Base-by-base conservation (phyloP, 352 stramenopile genomes). In the Aphanomyces stellatus region DNA sequence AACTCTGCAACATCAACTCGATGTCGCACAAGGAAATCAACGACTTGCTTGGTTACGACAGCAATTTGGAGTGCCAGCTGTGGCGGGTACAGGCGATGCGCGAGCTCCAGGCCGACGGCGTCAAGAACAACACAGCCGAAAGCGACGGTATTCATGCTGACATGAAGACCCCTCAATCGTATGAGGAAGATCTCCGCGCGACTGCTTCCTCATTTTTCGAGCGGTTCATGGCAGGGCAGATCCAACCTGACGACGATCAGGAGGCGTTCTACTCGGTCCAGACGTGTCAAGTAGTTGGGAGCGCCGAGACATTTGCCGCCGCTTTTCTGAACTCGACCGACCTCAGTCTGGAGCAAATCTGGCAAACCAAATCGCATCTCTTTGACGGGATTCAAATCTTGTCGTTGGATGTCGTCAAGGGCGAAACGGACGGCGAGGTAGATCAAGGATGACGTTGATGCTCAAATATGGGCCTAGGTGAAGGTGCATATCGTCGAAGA, bases 11-110 rank as follows among this genome's bases (percentile, higher is more conserved):
- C 19, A 43, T 28, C 13, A 67, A 67, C n/a, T 19, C 60, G 8
- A 22, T 15, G 49, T 19, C 57, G n/a, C 60, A 67, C 22, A 11
- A 48, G n/a, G 60, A 67, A 48, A 67, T 67, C 42, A 56, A 67
- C 30, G 49, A 27, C 8, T 33, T 67, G 22, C 28, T 67, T 13
- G 60, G 60, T 3, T 67, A 42, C 33, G 56, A 64, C 19, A 46
- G n/a, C 37, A 46, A 11, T 11, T n/a, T 46, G 11, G 37, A 46
- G 37, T 46, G 11, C 0, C 13, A 46, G n/a, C n/a, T 46, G 37
- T n/a, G 11, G 37, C n/a, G n/a, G n/a, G n/a, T n/a, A n/a, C 37
- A 46, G n/a, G 37, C 13, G 13, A 46, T 46, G 37, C 37, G n/a
- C 37, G 37, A 46, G n/a, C 2, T 46, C 11, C 11, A 46, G n/a